phyloP scores from a whole-genome alignment of 768 basidiomycete genomes.

The Clavulina sp. region DNA sequence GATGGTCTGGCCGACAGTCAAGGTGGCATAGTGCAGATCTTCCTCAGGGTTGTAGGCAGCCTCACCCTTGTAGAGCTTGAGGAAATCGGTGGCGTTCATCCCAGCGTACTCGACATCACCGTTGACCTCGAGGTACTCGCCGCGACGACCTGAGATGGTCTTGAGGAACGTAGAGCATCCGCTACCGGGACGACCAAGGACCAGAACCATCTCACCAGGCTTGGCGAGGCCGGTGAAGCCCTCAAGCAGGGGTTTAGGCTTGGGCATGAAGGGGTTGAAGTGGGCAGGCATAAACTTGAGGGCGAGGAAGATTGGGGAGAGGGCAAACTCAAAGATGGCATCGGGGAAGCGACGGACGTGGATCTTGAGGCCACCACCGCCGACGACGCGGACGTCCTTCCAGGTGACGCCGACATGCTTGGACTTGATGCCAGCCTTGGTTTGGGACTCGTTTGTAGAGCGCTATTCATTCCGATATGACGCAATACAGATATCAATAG shows the following conservation, averaged over 20 bases:
- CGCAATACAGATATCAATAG: too few relatives aligned
- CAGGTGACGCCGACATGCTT: constrained; percentile 66
- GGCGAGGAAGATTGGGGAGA: constrained; percentile 33
- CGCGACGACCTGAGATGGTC: constrained; percentile 26
- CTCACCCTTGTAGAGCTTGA: constrained; percentile 20
- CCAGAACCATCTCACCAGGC: constrained; percentile 61
- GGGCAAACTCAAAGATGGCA: constrained; percentile 34
- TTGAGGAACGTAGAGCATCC: constrained; percentile 35
- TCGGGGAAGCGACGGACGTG: constrained; percentile 19
- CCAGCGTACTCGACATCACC: constrained; percentile 31
- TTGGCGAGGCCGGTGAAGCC: constrained; percentile 32
- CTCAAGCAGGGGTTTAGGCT: constrained; percentile 33
- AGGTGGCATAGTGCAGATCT: constrained; percentile 33
- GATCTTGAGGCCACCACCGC: constrained; percentile 25
- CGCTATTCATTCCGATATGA: neutral
- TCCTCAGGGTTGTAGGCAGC: constrained; percentile 32
- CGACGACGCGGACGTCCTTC: constrained; percentile 49
- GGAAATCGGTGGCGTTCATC: constrained; percentile 28
- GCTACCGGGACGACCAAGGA: constrained; percentile 25
- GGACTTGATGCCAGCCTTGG: constrained; percentile 47
- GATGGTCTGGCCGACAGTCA: constrained; percentile 32
- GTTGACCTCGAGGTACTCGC: constrained; percentile 21
- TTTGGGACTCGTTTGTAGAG: constrained; percentile 41
- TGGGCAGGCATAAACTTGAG: constrained; percentile 23
- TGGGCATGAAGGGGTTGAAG: neutral